Evolutionary conservation across 2,329 filamentous ascomycete species (phyloP).

Genomic region (Colletotrichum brevisporum): DNA sequence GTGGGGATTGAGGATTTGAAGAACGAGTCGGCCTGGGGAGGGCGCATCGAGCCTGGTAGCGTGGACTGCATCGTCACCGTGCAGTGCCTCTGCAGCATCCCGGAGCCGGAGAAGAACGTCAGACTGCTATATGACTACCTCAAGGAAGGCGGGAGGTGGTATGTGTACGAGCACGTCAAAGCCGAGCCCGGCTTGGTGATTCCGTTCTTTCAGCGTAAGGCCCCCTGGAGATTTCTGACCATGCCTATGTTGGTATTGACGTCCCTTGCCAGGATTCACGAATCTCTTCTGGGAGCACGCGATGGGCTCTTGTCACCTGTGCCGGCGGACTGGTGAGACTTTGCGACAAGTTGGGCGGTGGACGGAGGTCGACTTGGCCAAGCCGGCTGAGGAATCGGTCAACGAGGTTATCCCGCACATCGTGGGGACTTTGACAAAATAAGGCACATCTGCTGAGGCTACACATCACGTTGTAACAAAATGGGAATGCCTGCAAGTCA

Average conservation of each 20-base stretch:
- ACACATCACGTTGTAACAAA: too few relatives aligned
- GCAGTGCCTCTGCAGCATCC: conserved; percentile 68
- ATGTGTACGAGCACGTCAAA: conserved; percentile 66
- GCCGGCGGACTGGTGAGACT: neutral
- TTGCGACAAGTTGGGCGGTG: conserved; percentile 6
- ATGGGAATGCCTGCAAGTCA: too few relatives aligned
- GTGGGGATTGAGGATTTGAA: conserved; percentile 66
- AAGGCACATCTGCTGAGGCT: neutral
- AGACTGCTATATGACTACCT: conserved; percentile 62
- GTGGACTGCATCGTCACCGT: conserved; percentile 66
- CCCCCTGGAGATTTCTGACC: too few relatives aligned
- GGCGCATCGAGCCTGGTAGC: conserved; percentile 55
- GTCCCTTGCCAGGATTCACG: conserved; percentile 49
- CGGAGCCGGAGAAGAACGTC: conserved; percentile 62
- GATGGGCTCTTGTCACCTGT: conserved; percentile 19
- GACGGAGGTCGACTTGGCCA: conserved; percentile 8
- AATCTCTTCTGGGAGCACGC: conserved; percentile 58
- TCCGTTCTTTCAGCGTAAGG: conserved; percentile 57
- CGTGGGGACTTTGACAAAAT: conserved; percentile 16
- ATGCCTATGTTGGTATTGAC: too few relatives aligned
- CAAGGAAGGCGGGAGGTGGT: conserved; percentile 66
- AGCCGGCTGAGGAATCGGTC: conserved; percentile 6
- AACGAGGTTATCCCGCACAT: conserved; percentile 15
- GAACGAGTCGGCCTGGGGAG: conserved; percentile 47
- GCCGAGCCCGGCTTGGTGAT: conserved; percentile 51